Conservation (phyloP, 2,329 filamentous ascomycete species). For the Pseudogymnoascus sp. region DNA sequence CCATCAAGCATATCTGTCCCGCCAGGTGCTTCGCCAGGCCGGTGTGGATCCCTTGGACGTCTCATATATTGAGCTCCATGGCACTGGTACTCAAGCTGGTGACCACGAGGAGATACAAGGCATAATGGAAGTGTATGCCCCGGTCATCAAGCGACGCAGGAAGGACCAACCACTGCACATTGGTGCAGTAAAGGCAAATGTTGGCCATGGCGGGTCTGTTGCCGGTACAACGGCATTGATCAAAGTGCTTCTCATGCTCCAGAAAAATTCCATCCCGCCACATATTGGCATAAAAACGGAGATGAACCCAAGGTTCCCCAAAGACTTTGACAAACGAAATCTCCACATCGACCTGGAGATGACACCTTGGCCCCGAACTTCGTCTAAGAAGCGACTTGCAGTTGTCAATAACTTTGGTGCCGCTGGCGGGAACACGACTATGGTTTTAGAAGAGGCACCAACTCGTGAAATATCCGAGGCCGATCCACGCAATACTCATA, state of each 20-base stretch:
- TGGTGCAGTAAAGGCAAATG: constrained; percentile 17
- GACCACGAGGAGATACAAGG: constrained; percentile 57
- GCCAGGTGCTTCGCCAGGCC: constrained; percentile 60
- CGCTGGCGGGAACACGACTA: constrained; percentile 19
- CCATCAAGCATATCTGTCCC: constrained; percentile 63
- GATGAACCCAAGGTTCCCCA: constrained; percentile 23
- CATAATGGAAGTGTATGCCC: constrained; percentile 53
- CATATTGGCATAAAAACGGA: constrained; percentile 26
- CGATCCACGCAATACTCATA: constrained; percentile 34
- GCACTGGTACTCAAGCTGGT: constrained; percentile 54
- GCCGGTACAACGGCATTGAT: constrained; percentile 23
- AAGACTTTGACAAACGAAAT: constrained; percentile 30
- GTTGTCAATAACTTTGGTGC: constrained; percentile 42
- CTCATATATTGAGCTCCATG: constrained; percentile 72
- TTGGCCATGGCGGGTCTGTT: constrained; percentile 21
- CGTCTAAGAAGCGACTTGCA: constrained; percentile 31
- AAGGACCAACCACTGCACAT: constrained; percentile 47
- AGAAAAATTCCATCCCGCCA: constrained; percentile 22
- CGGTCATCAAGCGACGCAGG: constrained; percentile 33
- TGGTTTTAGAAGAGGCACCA: constrained; percentile 20
- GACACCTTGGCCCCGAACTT: constrained; percentile 15
- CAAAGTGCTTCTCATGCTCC: constrained; percentile 23
- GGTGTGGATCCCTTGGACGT: constrained; percentile 64
- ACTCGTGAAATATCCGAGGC: constrained; percentile 25
- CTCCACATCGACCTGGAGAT: constrained; percentile 28